Conservation (phyloP, 441 rosid genomes). For the Macaranga tanarius region DNA sequence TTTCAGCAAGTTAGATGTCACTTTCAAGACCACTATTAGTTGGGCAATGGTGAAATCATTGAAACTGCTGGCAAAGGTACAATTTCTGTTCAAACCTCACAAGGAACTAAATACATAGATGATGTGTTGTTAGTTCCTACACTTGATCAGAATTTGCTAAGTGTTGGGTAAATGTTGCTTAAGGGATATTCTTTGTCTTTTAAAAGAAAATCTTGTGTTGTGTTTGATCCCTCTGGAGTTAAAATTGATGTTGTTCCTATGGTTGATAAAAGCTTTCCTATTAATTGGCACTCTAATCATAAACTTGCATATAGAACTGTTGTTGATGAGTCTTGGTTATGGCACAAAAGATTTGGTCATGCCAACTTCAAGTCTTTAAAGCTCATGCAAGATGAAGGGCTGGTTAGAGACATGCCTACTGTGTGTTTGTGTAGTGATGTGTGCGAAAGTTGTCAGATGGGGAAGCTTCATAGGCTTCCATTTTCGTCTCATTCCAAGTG, state of each 20-base stretch:
- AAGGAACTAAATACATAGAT: neutral
- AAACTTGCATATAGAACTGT: neutral
- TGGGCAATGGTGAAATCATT: neutral
- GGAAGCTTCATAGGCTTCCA: neutral
- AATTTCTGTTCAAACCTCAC: neutral
- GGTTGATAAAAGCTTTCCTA: neutral
- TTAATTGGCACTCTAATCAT: neutral
- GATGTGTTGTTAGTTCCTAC: neutral
- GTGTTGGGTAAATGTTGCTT: neutral
- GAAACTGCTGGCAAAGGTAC: neutral
- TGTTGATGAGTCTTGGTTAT: neutral
- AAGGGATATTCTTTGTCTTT: neutral
- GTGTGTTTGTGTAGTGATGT: neutral
- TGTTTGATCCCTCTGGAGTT: neutral
- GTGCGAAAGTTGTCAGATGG: neutral
- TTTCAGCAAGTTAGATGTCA: neutral
- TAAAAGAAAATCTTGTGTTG: neutral
- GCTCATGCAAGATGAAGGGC: neutral
- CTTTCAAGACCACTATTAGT: neutral
- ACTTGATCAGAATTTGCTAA: neutral
- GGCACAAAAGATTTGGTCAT: neutral
- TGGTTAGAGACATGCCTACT: neutral
- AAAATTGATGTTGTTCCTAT: neutral
- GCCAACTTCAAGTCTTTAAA: neutral
- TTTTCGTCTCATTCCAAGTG: neutral